Evolutionary conservation across 345 rosid genomes (phyloP).

Genomic region (Mercurialis annua): DNA sequence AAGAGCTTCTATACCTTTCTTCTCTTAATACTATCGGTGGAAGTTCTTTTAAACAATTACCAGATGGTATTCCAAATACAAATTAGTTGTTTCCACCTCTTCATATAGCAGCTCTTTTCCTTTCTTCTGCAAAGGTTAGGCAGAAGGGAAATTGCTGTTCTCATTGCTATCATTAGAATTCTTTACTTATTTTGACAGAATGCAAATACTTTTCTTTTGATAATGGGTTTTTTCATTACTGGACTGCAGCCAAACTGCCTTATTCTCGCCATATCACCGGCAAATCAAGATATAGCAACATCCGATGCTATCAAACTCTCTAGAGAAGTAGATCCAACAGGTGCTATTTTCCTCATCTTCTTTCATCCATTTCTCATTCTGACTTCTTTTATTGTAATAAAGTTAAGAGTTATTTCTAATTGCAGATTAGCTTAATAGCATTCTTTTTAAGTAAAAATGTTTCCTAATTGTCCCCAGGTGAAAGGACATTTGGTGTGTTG

Average conservation of each 20-base stretch:
- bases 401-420: background rate
- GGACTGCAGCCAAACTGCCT: slow-evolving; percentile 48
- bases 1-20: background rate
- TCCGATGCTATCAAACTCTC: slow-evolving; percentile 70
- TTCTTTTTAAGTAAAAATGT: background rate
- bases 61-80: background rate
- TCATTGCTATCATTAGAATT: background rate
- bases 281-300: slow-evolving; percentile 73
- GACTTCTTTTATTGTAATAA: background rate
- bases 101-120: too few relatives aligned
- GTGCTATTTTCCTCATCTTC: slow-evolving; percentile 20
- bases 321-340: slow-evolving; percentile 63
- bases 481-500: slow-evolving; percentile 31
- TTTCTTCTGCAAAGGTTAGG: background rate
- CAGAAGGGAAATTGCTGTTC: background rate
- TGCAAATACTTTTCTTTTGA: background rate
- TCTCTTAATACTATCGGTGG: too few relatives aligned
- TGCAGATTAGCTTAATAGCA: too few relatives aligned
- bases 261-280: slow-evolving; percentile 67
- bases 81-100: background rate
- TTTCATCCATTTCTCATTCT: background rate
- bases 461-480: slow-evolving; percentile 14
- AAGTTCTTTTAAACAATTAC: background rate
- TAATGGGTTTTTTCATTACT: slow-evolving; percentile 6
- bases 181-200: background rate